Evolutionary conservation across 164 flowering plant genomes (phyloP), one percentile per base, ranked within the genome.

Genomic region (Liriodendron chinense): DNA sequence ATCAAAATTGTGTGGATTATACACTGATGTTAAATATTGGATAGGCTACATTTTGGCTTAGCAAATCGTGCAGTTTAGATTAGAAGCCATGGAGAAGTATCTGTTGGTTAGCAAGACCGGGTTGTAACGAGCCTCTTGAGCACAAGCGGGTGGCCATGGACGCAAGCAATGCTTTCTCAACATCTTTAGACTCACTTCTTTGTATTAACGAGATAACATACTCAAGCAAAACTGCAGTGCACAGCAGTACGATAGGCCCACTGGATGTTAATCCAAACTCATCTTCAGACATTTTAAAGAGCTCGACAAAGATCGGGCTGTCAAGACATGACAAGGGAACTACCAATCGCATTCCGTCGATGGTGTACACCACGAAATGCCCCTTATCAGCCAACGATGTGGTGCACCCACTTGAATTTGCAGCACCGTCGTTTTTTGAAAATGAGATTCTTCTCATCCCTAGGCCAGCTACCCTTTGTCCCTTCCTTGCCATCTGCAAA

Each of bases 231-330:
- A 62, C 69, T 3, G 77, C 74, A 47, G 74, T 78, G 20, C 79
- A 83, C 0, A 76, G 83, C 73, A 83, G 57, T 47, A 65, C 78
- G 34, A 83, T 80, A 18, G 81, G 78, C 13, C 80, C 78, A 56
- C 75, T 7, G 25, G 48, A 22, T 22, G 79, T 65, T 61, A 82
- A 20, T 20, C 84, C 84, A 34, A 75, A 80, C 74, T 77, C 82
- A 43, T 79, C 84, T 70, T 72, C 81, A 24, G 86, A 73, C 80
- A 85, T 75, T 48, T 65, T 77, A 9, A 85, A 62, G 1, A 85
- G 74, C 72, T 77, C 84, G 57, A 22, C 77, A 21, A 83, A 80
- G 48, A 83, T 71, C 48, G 53, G 57, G 24, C 62, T 74, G 13
- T 50, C 71, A 56, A 81, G 81, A 34, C 28, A 78, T 7, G 59